Evolutionary conservation across 257 asterid genomes (phyloP), one percentile per base, ranked within the genome.

Genomic region (Solanum medicagineum): DNA sequence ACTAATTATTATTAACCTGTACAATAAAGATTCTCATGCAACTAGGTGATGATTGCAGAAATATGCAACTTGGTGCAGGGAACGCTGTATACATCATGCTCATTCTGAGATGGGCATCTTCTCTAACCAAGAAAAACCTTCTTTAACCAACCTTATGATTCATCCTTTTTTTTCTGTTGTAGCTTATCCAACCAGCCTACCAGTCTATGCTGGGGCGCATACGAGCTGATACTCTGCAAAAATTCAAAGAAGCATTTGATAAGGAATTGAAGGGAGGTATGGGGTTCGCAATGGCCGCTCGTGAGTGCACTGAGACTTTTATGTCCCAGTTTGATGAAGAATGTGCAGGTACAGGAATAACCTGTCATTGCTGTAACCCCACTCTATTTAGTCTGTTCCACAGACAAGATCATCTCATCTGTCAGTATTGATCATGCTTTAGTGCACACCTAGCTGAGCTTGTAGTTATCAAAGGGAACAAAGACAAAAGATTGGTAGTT

Each of bases 181-280:
- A 97, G 99, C 97, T 95, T 91, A 97, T 97, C 89, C 99, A 95
- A 92, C 99, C 99, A 86, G 93, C 98, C 4, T 90, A 93, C 87
- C 98, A 92, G 62, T 92, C 91, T 89, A 93, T 95, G 98, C 84
- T 95, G 98, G 99, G 99, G 42, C 99, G 95, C 87, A 87, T 97
- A 80, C 95, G 99, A 81, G 74, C 92, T 88, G 98, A 93, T 85
- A 89, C 93, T 66, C 83, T 97, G 81, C 93, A 93, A 66, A 93
- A 85, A 86, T 95, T 97, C 87, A 95, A 95, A 91, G 93, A 89
- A 86, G 92, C 94, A 81, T 94, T 94, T 86, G 89, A 91, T 85
- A 89, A 80, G 84, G 95, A 95, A 80, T 87, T 95, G 88, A 90
- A 89, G 62, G 97, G 89, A 89, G 99, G 99, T 62, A 93, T 92